Evolutionary conservation across 2,329 filamentous ascomycete species (phyloP).

Genomic region (Lasiodiplodia theobromae): DNA sequence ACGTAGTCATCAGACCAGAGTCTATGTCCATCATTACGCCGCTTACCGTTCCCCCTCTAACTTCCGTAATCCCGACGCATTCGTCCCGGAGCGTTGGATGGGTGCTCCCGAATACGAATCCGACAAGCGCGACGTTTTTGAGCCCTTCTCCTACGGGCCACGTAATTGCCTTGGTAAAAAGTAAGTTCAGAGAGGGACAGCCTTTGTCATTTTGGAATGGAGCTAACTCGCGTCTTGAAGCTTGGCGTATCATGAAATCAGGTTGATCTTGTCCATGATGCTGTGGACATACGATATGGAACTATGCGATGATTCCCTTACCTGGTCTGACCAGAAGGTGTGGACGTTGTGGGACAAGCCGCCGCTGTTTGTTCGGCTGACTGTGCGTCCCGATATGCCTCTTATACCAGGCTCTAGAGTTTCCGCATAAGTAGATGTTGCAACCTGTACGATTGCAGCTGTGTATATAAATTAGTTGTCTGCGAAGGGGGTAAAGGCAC

Average conservation of each 20-base stretch:
- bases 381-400: no score
- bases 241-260: slow-evolving; percentile 51
- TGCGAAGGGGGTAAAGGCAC: no score
- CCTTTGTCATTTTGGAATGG: not conserved
- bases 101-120: slow-evolving; percentile 35
- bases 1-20: slow-evolving; percentile 17
- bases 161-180: slow-evolving; percentile 49
- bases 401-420: no score
- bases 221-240: slow-evolving; percentile 33
- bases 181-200: slow-evolving; percentile 32
- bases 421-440: no score
- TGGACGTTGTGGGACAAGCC: slow-evolving; percentile 49
- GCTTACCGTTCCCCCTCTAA: slow-evolving; percentile 34
- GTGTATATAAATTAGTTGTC: no score
- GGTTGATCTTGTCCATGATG: slow-evolving; percentile 47
- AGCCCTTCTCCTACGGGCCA: slow-evolving; percentile 54
- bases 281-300: slow-evolving; percentile 48
- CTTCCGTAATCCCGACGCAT: slow-evolving; percentile 47
- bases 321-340: slow-evolving; percentile 42
- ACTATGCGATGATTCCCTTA: slow-evolving; percentile 41
- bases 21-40: slow-evolving; percentile 26
- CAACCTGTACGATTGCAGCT: no score
- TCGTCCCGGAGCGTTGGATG: slow-evolving; percentile 53
- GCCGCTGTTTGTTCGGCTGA: slow-evolving; percentile 40
- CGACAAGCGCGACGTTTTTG: slow-evolving; percentile 46